A percentile compares a stretch with the other conserved stretches of the same genome.
These are phyloP conservation scores for Euphorbia tirucalli DNA, from an alignment of 345 rosid species.

Conservation along the genomic window DNA sequence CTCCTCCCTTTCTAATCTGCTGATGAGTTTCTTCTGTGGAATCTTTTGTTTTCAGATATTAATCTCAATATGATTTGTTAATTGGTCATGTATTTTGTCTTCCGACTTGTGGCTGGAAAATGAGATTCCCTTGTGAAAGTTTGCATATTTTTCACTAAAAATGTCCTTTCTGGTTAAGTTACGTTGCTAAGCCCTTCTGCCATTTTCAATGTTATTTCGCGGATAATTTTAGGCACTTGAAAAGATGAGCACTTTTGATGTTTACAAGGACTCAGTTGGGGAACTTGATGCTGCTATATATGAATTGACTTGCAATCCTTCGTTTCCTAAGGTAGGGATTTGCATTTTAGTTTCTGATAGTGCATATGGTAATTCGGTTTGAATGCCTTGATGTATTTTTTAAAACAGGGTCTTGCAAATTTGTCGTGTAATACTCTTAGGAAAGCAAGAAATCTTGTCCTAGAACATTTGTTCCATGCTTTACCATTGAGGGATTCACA, in stretches of 20 bases:
- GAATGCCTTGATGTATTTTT: not conserved
- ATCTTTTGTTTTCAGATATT: not conserved
- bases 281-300: slow-evolving; percentile 61
- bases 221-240: slow-evolving; percentile 39
- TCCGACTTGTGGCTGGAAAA: not conserved
- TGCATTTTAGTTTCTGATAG: not conserved
- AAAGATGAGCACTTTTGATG: slow-evolving; percentile 39
- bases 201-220: not conserved
- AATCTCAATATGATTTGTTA: not conserved
- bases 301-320: slow-evolving; percentile 49
- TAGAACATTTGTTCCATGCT: slow-evolving; percentile 43
- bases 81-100: not conserved
- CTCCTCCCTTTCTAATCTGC: not conserved
- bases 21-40: not conserved
- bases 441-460: slow-evolving; percentile 42
- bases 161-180: not conserved
- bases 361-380: not conserved
- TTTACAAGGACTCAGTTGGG: slow-evolving; percentile 44
- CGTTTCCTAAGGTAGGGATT: slow-evolving; percentile 67
- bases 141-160: not conserved
- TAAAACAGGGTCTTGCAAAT: slow-evolving; percentile 63
- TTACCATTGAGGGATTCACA: slow-evolving; percentile 63
- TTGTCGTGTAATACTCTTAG: slow-evolving; percentile 52
- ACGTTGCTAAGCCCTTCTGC: not conserved
- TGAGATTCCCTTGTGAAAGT: not conserved